Base-by-base conservation (phyloP, 2,329 filamentous ascomycete species). In the Fusarium devonianum region DNA sequence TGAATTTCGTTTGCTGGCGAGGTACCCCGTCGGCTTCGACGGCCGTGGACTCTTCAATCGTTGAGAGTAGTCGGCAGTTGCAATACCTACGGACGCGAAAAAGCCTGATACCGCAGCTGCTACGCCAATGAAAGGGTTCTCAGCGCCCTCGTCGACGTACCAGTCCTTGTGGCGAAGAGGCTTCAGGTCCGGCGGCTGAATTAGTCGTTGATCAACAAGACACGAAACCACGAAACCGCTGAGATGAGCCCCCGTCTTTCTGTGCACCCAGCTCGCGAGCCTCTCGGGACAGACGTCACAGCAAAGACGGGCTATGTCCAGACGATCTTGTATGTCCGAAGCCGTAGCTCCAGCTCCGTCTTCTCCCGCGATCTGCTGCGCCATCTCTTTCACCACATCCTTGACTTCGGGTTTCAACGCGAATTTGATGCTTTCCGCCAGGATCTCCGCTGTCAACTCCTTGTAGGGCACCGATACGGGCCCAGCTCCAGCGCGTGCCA, bases 51-150 rank as follows among this genome's bases (percentile, higher is more conserved):
- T 42, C 12, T 46, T 60, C n/a, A 63, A 30, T 4, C 61, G 52
- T 7, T 32, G 16, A 10, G 55, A 47, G 30, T 58, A 63, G 21
- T 54, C 58, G n/a, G 55, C 41, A 7, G 52, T 56, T 13, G 61
- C 60, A 1, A 58, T 64, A 19, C 54, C 61, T 9, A 91, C 78
- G 32, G 83, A 83, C 2, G 83, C 81, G 40, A 88, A 78, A 1
- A 86, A 88, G 83, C 26, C 53, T 4, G 89, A 74, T 4, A 89
- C 71, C 0, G 89, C 86, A 23, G 82, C 83, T 8, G 87, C 82
- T 11, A 80, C 84, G 21, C 85, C 86, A 22, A 82, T 80, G 4
- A 88, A 74, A 0, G 86, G 86, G 54, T 87, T 84, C 56, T 78
- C 80, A 0, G 86, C 85, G 2, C 85, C 84, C 37, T 85, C 79